A percentile compares a stretch with the other conserved stretches of the same genome.
These are phyloP conservation scores for Glonium stellatum DNA, from an alignment of 495 filamentous ascomycete species.

Conservation along the genomic window DNA sequence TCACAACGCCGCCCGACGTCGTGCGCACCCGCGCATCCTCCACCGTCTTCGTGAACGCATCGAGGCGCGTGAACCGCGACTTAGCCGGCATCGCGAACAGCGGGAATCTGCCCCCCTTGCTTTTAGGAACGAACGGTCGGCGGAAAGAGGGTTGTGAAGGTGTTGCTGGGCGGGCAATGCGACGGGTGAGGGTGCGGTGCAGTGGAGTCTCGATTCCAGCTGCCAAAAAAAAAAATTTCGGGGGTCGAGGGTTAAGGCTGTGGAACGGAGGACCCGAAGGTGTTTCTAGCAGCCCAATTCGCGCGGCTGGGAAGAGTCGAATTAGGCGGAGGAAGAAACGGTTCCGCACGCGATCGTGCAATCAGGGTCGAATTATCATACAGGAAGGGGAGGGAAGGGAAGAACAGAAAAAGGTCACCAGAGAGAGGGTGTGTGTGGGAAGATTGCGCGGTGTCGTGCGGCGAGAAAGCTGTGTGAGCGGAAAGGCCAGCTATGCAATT, in stretches of 20 bases:
- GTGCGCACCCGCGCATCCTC: slow-evolving; percentile 96
- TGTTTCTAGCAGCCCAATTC: too few species aligned
- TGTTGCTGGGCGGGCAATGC: too few species aligned
- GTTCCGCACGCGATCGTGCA: not conserved
- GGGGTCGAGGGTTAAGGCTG: too few species aligned
- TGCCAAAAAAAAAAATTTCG: too few species aligned
- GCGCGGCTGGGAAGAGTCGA: too few species aligned
- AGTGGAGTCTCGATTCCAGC: too few species aligned
- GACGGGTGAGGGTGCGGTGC: too few species aligned
- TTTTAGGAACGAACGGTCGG: not conserved
- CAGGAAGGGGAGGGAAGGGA: slow-evolving; percentile 11
- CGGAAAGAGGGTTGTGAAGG: not conserved
- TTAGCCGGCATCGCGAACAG: slow-evolving; percentile 54
- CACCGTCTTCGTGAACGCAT: slow-evolving; percentile 98
- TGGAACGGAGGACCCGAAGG: too few species aligned
- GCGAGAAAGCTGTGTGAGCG: slow-evolving; percentile 1
- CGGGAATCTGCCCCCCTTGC: not conserved
- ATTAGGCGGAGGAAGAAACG: not conserved
- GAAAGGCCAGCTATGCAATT: slow-evolving; percentile 27
- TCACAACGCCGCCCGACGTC: slow-evolving; percentile 94
- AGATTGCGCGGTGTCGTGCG: not conserved
- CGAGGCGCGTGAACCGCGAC: slow-evolving; percentile 89
- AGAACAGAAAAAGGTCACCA: not conserved
- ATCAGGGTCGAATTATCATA: slow-evolving; percentile 5
- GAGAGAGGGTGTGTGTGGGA: too few species aligned